These are phyloP conservation scores for Pseudopyrenochaeta lycopersici DNA, from an alignment of 2,329 filamentous ascomycete species.

Conservation along the genomic window DNA sequence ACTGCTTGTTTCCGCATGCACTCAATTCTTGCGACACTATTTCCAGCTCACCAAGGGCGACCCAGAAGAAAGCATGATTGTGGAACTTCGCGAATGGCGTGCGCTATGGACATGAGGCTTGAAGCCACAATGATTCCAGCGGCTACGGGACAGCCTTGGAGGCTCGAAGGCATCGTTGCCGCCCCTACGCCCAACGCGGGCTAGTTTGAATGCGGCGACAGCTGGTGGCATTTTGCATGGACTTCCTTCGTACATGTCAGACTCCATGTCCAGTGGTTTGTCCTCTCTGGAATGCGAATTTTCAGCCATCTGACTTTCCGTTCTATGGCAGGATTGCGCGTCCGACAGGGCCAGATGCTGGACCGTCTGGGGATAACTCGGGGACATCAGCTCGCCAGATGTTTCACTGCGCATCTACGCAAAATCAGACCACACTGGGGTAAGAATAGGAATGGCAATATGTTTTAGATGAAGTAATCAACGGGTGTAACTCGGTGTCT, in stretches of 20 bases:
- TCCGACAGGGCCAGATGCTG: not conserved
- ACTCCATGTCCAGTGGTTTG: not conserved
- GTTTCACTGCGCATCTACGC: not conserved
- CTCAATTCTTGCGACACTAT: conserved; percentile 19
- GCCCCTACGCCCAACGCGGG: conserved; percentile 14
- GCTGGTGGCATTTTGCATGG: not conserved
- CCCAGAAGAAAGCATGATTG: not conserved
- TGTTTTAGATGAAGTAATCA: conserved; percentile 12
- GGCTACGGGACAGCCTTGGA: conserved; percentile 13
- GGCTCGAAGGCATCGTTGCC: conserved; percentile 13
- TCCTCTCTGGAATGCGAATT: not conserved
- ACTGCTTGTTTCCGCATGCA: conserved; percentile 23
- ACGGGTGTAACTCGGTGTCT: not conserved
- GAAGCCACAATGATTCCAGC: conserved; percentile 14
- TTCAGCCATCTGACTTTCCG: no score
- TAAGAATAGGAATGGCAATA: conserved; percentile 13
- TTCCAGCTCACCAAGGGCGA: conserved; percentile 11
- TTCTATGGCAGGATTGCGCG: no score
- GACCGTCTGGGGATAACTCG: not conserved
- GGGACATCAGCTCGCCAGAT: not conserved
- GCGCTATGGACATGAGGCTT: conserved; percentile 7
- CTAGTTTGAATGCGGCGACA: conserved; percentile 3
- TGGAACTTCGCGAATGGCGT: conserved; percentile 3
- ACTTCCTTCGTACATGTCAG: not conserved
- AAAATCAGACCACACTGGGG: not conserved